These are phyloP conservation scores for Gracilariopsis chorda DNA, from an alignment of 23 red algal genomes.

Conservation along the genomic window DNA sequence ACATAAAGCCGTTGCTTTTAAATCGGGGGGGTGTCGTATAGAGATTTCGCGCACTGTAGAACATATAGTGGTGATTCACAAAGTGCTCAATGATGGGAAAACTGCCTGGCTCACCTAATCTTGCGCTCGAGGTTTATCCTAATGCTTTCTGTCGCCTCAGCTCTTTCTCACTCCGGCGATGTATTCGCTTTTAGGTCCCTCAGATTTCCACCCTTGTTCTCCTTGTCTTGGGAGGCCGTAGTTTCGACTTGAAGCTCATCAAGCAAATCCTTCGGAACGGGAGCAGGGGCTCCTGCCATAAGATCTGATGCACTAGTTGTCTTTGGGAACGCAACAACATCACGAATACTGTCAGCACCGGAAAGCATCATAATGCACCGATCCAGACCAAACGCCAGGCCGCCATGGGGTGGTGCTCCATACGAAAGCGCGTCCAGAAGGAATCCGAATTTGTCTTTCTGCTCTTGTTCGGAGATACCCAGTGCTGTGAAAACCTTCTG, in stretches of 20 bases:
- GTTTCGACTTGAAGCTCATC: slow-evolving; percentile 70
- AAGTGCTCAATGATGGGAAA: too few species aligned
- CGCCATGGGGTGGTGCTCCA: slow-evolving; percentile 98
- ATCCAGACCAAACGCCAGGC: slow-evolving; percentile 96
- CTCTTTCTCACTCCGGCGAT: too few species aligned
- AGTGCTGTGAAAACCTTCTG: slow-evolving; percentile 77
- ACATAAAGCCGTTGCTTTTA: too few species aligned
- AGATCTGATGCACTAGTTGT: slow-evolving; percentile 92
- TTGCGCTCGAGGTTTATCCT: too few species aligned
- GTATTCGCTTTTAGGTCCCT: background rate
- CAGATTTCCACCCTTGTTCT: too few species aligned
- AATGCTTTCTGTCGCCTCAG: too few species aligned
- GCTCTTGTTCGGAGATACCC: slow-evolving; percentile 60
- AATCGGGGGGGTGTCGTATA: too few species aligned
- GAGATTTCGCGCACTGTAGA: too few species aligned
- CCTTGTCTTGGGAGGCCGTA: background rate
- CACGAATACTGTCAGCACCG: slow-evolving; percentile 78
- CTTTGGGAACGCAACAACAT: slow-evolving; percentile 99
- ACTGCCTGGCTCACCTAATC: too few species aligned
- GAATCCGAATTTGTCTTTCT: slow-evolving; percentile 94
- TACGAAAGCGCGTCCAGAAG: slow-evolving; percentile 91
- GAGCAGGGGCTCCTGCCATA: slow-evolving; percentile 87
- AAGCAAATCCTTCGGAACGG: slow-evolving; percentile 40
- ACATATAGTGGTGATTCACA: too few species aligned
- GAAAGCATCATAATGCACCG: slow-evolving; percentile 91